phyloP scores from a whole-genome alignment of 2,329 filamentous ascomycete genomes.

The Fonsecaea pugnacius region DNA sequence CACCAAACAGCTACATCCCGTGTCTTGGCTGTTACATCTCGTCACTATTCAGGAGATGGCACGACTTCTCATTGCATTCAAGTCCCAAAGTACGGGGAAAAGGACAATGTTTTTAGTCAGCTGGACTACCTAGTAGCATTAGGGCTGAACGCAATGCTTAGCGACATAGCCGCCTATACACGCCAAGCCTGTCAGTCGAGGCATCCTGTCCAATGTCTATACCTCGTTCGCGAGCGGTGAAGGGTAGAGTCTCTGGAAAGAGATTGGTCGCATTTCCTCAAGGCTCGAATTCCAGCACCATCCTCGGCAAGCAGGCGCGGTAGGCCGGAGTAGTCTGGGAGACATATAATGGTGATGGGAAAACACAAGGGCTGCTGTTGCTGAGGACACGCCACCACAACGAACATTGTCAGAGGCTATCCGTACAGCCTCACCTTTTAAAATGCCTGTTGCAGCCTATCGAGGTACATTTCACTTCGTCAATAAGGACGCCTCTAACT shows the following conservation, averaged over 20 bases:
- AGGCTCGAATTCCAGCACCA: neutral
- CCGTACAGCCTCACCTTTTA: neutral
- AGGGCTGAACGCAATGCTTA: neutral
- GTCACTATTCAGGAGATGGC: neutral
- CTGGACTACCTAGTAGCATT: neutral
- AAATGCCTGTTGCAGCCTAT: slow-evolving; percentile 5
- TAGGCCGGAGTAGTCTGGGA: neutral
- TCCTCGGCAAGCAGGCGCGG: neutral
- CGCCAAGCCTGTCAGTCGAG: slow-evolving; percentile 6
- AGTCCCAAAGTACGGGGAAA: slow-evolving; percentile 6
- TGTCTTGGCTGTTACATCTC: neutral
- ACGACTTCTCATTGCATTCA: neutral
- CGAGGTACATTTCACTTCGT: slow-evolving; percentile 26
- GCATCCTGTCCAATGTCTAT: neutral
- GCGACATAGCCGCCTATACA: neutral
- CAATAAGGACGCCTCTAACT: slow-evolving; percentile 24
- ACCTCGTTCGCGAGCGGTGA: slow-evolving; percentile 10
- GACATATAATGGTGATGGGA: slow-evolving; percentile 7
- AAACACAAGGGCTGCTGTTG: neutral
- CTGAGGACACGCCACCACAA: neutral
- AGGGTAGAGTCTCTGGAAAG: neutral
- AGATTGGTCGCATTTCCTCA: neutral
- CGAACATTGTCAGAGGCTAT: neutral
- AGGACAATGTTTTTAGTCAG: slow-evolving; percentile 7
- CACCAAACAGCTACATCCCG: neutral